Evolutionary conservation across 331 rosid species (phyloP).

Genomic region (Dryas integrifolia): DNA sequence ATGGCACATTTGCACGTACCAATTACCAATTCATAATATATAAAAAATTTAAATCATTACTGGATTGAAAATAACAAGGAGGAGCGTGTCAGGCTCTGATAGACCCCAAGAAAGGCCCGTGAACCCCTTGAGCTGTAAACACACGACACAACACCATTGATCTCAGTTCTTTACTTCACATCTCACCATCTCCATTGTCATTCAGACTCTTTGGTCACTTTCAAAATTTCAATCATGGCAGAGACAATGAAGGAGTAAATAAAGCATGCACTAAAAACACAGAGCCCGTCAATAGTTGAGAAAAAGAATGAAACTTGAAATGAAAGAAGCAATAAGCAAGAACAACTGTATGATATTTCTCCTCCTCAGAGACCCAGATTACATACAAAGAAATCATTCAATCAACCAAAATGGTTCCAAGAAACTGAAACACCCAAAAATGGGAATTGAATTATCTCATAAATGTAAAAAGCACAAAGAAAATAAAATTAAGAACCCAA

Average conservation of each 20-base stretch:
- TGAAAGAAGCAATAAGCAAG: slow-evolving; percentile 28
- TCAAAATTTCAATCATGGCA: neutral
- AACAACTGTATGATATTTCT: slow-evolving; percentile 34
- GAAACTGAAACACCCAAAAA: slow-evolving; percentile 29
- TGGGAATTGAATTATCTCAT: slow-evolving; percentile 25
- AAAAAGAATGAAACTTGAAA: neutral
- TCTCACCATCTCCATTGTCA: neutral
- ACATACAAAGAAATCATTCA: slow-evolving; percentile 20
- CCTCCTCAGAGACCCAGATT: slow-evolving; percentile 31
- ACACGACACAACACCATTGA: neutral
- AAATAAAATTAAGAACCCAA: neutral
- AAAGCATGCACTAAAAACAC: neutral
- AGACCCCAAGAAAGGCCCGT: neutral
- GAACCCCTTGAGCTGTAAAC: neutral
- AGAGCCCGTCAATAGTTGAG: neutral
- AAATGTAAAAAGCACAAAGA: slow-evolving; percentile 26
- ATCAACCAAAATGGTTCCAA: slow-evolving; percentile 52
- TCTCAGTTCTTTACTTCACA: neutral
- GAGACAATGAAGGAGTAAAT: neutral
- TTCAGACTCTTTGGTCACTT: neutral
- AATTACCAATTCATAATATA: neutral
- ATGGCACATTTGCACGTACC: too few species aligned
- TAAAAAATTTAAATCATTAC: neutral
- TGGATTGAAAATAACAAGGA: neutral
- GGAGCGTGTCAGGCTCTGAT: neutral